Evolutionary conservation across 805 yeast species (phyloP).

Genomic region (Metschnikowia cubensis): DNA sequence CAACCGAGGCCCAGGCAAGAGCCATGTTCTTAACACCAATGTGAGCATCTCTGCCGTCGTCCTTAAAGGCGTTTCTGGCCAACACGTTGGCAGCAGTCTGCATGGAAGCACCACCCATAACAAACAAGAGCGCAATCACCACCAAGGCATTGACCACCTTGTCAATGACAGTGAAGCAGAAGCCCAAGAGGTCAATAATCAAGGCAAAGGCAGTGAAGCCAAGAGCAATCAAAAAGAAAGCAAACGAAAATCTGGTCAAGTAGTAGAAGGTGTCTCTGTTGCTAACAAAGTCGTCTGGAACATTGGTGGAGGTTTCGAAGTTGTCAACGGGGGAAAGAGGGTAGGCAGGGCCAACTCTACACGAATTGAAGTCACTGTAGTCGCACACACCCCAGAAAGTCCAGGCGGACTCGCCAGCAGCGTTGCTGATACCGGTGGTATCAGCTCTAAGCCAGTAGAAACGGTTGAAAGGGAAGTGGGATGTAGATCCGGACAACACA

Average conservation of each 20-base stretch:
- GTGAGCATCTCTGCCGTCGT: slow-evolving; percentile 40
- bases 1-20: slow-evolving; percentile 68
- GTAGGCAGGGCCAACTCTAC: slow-evolving; percentile 64
- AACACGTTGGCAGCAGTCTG: slow-evolving; percentile 76
- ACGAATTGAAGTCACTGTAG: slow-evolving; percentile 50
- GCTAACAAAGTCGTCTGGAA: slow-evolving; percentile 51
- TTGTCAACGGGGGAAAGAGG: slow-evolving; percentile 81
- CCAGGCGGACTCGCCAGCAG: slow-evolving; percentile 64
- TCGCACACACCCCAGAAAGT: slow-evolving; percentile 72
- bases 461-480: slow-evolving; percentile 32
- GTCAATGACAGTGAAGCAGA: slow-evolving; percentile 54
- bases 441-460: slow-evolving; percentile 82
- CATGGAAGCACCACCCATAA: slow-evolving; percentile 60
- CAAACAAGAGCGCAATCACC: slow-evolving; percentile 48
- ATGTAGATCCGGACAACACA: slow-evolving; percentile 18
- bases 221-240: slow-evolving; percentile 56
- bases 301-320: slow-evolving; percentile 49
- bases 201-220: slow-evolving; percentile 62
- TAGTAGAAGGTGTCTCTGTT: slow-evolving; percentile 59
- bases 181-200: slow-evolving; percentile 49
- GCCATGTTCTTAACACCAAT: slow-evolving; percentile 60
- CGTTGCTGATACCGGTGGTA: slow-evolving; percentile 52
- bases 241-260: slow-evolving; percentile 63
- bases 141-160: slow-evolving; percentile 51
- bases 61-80: slow-evolving; percentile 65